Percentiles rank a stretch among this genome's conserved stretches.
Evolutionary conservation across 805 yeast genomes (phyloP).

Genomic region (Saccharomycopsis vini): DNA sequence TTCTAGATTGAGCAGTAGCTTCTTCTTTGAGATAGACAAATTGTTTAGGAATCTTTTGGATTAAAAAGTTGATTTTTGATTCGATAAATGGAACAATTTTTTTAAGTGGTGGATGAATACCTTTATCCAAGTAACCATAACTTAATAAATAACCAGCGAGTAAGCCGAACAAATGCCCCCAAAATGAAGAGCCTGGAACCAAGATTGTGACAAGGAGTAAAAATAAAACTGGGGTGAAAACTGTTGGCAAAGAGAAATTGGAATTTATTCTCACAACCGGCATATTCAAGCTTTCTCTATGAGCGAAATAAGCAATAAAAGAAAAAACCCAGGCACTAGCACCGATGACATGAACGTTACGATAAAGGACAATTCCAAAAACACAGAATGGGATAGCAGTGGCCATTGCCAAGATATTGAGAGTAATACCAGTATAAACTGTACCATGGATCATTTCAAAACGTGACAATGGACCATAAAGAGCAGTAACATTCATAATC

Average conservation of each 20-base stretch:
- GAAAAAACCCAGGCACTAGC: conserved; percentile 70
- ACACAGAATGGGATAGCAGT: conserved; percentile 58
- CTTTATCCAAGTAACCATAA: conserved; percentile 43
- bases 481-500: conserved; percentile 45
- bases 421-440: conserved; percentile 71
- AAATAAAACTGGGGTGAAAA: conserved; percentile 45
- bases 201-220: conserved; percentile 42
- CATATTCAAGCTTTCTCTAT: conserved; percentile 31
- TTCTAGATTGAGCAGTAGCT: conserved; percentile 42
- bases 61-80: conserved; percentile 38
- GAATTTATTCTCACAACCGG: conserved; percentile 36
- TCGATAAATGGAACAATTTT: conserved; percentile 56
- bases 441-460: conserved; percentile 77
- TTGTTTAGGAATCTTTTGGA: conserved; percentile 43
- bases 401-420: conserved; percentile 60
- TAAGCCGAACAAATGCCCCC: conserved; percentile 67
- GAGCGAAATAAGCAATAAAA: conserved; percentile 53
- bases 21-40: conserved; percentile 53
- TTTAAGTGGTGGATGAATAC: conserved; percentile 59
- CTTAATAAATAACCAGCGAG: conserved; percentile 57
- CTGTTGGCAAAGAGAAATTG: conserved; percentile 46
- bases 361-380: conserved; percentile 41
- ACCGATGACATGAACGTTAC: conserved; percentile 50
- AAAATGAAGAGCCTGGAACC: conserved; percentile 58
- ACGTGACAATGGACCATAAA: conserved; percentile 50